Percentiles rank a stretch among this genome's conserved stretches.
phyloP scores from a whole-genome alignment of 2,329 filamentous ascomycete species.

The Paracorniculantispora psalliotae region DNA sequence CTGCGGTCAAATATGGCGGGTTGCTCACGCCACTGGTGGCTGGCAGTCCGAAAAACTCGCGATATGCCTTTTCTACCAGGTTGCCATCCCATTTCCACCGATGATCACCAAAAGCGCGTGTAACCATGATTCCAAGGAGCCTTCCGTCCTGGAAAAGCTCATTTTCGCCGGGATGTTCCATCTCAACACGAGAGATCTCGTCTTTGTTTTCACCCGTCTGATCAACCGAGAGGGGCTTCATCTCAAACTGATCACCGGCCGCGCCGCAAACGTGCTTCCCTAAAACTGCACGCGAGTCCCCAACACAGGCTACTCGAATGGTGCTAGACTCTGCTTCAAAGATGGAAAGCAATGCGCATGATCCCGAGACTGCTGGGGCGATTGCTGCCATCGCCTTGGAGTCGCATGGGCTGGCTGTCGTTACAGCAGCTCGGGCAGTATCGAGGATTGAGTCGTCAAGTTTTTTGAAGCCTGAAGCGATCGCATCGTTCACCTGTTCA shows the following conservation, averaged over 20 bases:
- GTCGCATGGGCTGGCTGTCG: not conserved
- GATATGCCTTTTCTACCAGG: not conserved
- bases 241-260: not conserved
- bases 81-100: not conserved
- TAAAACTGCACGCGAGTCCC: not conserved
- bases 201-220: not conserved
- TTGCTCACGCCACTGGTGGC: not conserved
- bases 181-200: not conserved
- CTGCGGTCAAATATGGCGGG: constrained; percentile 14
- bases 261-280: not conserved
- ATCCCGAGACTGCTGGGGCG: not conserved
- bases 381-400: not conserved
- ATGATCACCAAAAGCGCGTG: not conserved
- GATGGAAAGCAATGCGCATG: not conserved
- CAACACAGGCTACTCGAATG: not conserved
- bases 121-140: not conserved
- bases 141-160: not conserved
- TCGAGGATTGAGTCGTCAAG: too few species aligned
- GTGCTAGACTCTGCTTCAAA: not conserved
- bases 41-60: not conserved
- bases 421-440: too few species aligned
- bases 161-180: not conserved
- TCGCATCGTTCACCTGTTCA: too few species aligned
- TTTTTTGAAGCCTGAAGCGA: too few species aligned
- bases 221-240: not conserved